Base-by-base conservation (phyloP, 2,329 filamentous ascomycete species). In the Fusarium luffae region DNA sequence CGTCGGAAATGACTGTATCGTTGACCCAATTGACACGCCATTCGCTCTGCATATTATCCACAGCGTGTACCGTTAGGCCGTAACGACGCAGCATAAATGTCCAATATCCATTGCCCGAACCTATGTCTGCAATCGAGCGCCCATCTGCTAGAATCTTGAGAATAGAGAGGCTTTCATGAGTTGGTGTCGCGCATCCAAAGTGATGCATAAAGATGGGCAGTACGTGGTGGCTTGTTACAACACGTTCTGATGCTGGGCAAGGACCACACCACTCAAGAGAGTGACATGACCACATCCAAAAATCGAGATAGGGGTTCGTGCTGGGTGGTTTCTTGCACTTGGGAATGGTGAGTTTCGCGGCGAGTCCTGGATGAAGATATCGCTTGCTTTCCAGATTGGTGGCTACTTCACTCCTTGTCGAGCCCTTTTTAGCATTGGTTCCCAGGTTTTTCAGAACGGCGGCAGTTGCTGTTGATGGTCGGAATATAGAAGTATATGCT, bases 161-260 rank as follows among this genome's bases (percentile, higher is more conserved):
- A 23, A 91, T 81, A 66, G 85, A 82, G 14, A 94, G 80, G 3
- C 86, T 83, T 72, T 93, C 90, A 77, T 91, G 90, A 12, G 86
- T 88, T 1, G 92, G 92, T 21, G 89, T 89, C 2, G 87, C 86
- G 79, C 91, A 94, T 52, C 91, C 91, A 77, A 93, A 93, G 78
- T 94, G 91, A 79, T 93, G 91, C 85, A 93, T 93, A 58, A 93
- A 84, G 19, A 93, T 82, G 4, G 91, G 91, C 11, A 93, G 84
- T 9, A 92, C 83, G 71, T 91, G 90, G 79, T 94, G 92, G 51
- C 85, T 86, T 63, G 83, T 85, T 54, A 82, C 84, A 6, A 86
- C 84, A 27, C 83, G 79, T 18, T 82, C 83, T 5, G 89, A 86
- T 37, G 80, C 79, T 16, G 81, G 78, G 75, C 85, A 80, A 4